Base-by-base conservation (phyloP, 192 early-diverging fungal species). In the Rhizoclosmatium sp. region DNA sequence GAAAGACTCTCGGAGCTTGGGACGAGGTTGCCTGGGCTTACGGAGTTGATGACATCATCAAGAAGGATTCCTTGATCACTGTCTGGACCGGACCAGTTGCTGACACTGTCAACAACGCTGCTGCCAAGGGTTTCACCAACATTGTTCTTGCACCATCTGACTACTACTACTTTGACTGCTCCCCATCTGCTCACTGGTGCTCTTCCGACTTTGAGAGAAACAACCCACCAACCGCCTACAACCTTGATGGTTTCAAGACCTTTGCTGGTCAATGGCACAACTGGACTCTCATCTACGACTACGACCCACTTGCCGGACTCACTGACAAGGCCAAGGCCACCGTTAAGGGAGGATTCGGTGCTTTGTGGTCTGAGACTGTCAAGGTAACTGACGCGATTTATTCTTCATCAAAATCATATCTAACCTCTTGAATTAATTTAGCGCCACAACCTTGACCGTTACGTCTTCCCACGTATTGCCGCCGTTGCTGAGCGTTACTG, bases 401-500 rank as follows among this genome's bases (percentile, higher is more conserved):
- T 0, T 31, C 31, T 31, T 31, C 31, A 31, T 31, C n/a, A 31
- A 31, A 31, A 31, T 31, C 31, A 31, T 31, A 31, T 31, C 31
- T 31, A 31, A 31, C 31, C 31, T 31, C 31, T 31, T 31, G 31
- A 31, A 31, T 31, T 31, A 31, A 31, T 31, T 31, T 31, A 58
- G 12, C 54, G 72, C 3, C 54, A 75, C 59, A 75, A 75, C 54
- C 5, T 75, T 4, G 72, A 75, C 59, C 14, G 72, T 7, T 75
- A 61, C 44, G 41, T 58, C 4, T 75, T 75, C 58, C 72, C 72
- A 21, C 56, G 72, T 45, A 10, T 75, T 42, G 45, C 59, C 42
- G 82, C 78, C 14, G 69, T 80, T 64, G 79, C 78, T 2, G 82
- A 83, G 49, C 60, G 66, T n/a, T 65, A 80, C 23, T 83, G 82